These are phyloP conservation scores for Cyberlindnera mrakii DNA, from an alignment of 805 yeast species.

Conservation along the genomic window DNA sequence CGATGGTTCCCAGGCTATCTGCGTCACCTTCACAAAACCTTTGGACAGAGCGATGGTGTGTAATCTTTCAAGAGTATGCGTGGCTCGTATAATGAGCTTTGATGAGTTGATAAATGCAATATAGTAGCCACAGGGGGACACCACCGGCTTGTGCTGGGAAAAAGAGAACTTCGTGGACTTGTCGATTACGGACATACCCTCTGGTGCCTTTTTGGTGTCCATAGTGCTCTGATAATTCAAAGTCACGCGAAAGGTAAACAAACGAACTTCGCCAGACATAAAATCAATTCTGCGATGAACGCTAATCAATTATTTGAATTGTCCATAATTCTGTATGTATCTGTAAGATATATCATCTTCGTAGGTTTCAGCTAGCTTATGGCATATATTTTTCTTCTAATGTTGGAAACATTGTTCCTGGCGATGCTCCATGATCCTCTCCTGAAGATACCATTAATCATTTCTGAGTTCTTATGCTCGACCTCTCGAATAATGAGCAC, in stretches of 20 bases:
- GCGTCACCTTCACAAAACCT: slow-evolving; percentile 10
- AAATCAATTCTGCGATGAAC: too few relatives aligned
- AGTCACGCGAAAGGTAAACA: too few relatives aligned
- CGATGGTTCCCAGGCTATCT: slow-evolving; percentile 15
- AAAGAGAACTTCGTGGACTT: slow-evolving; percentile 1
- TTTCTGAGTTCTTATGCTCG: slow-evolving; percentile 65
- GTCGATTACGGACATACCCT: neutral
- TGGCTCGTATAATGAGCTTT: slow-evolving; percentile 10
- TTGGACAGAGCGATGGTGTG: slow-evolving; percentile 4
- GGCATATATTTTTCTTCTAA: too few relatives aligned
- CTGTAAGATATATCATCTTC: too few relatives aligned
- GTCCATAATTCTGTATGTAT: too few relatives aligned
- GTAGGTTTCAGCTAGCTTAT: too few relatives aligned
- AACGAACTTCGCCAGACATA: too few relatives aligned
- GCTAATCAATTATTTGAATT: too few relatives aligned
- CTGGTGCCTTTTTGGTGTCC: too few relatives aligned
- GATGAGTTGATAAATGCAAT: slow-evolving; percentile 12
- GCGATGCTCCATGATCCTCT: slow-evolving; percentile 36
- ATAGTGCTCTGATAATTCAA: too few relatives aligned
- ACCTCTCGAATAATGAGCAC: slow-evolving; percentile 64
- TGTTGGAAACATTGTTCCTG: slow-evolving; percentile 22
- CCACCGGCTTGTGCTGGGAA: slow-evolving; percentile 5
- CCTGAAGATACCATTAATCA: slow-evolving; percentile 57
- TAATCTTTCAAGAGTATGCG: slow-evolving; percentile 7
- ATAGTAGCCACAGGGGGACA: slow-evolving; percentile 12